These are phyloP conservation scores for Eucalyptus camaldulensis DNA, from an alignment of 345 rosid genomes.

Conservation along the genomic window DNA sequence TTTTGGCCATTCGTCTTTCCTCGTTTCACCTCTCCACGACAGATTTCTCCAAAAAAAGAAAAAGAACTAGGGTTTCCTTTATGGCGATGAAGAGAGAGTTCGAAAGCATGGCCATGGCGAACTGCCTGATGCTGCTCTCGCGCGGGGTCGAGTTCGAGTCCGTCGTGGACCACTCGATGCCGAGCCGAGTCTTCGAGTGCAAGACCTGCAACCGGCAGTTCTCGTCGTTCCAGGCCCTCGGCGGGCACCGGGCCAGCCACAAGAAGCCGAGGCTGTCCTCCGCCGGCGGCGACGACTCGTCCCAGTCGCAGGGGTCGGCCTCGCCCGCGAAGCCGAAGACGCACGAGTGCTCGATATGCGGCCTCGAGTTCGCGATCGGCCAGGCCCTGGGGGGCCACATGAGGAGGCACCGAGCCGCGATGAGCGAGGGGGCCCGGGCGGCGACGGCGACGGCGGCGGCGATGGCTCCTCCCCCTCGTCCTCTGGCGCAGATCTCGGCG, in stretches of 20 bases:
- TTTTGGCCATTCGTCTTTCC: not conserved
- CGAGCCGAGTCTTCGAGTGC: conserved; percentile 51
- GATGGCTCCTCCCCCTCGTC: not conserved
- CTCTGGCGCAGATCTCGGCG: not conserved
- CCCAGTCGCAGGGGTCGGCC: not conserved
- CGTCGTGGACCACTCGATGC: not conserved
- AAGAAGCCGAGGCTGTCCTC: conserved; percentile 33
- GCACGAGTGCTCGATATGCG: conserved; percentile 87
- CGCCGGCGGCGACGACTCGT: not conserved
- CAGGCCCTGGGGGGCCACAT: conserved; percentile 67
- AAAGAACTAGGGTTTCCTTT: not conserved
- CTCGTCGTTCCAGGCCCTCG: conserved; percentile 53
- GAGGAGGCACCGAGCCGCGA: conserved; percentile 41
- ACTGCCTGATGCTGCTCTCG: conserved; percentile 41
- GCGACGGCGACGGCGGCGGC: not conserved
- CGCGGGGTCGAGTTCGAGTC: conserved; percentile 6
- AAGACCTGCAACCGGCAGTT: conserved; percentile 53
- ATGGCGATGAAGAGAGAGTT: conserved; percentile 25
- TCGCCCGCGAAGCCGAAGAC: conserved; percentile 34
- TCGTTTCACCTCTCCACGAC: not conserved
- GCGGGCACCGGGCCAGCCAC: conserved; percentile 69
- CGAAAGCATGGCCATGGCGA: conserved; percentile 34
- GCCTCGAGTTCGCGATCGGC: conserved; percentile 70
- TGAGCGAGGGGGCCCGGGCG: not conserved
- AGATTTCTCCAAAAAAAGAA: not conserved